Evolutionary conservation across 768 basidiomycete genomes (phyloP), one percentile per base, ranked within the genome.

Genomic region (Podaxis pistillaris): DNA sequence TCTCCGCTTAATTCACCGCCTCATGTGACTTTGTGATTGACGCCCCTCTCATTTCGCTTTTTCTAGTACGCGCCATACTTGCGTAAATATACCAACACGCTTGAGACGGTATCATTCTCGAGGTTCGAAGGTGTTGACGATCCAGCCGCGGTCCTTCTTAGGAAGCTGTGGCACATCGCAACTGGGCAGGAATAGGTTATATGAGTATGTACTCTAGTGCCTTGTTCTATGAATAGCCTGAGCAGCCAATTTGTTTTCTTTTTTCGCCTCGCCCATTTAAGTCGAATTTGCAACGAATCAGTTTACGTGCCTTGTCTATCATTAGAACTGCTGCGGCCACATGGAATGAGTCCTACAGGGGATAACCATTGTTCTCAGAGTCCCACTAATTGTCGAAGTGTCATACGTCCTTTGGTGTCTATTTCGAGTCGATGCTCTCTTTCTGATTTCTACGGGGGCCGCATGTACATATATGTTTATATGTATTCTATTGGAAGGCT

Each of bases 51-150:
- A 50, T 50, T 50, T 47, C 40, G 37, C 51, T 58, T 38, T 26
- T 56, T 36, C 17, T 64, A 94, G 92, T 94, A 93, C 66, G 84
- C 91, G 3, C 89, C 91, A 0, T 91, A 93, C 71, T 74, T 94
- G 58, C 85, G 88, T 56, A 90, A 83, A 64, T 92, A 91, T 70
- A 77, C 84, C 56, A 86, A 84, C 40, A 91, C 91, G 7, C 77
- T 94, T 26, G 80, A 83, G 60, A 81, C 86, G 0, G 83, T 92
- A 12, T 88, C 90, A 12, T 87, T 93, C 61, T 75, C 84, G 8
- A 85, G 81, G 67, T 82, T 91, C 44, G 83, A 89, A 15, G 80
- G 79, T 12, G 78, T 81, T 4, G 74, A 76, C 1, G 87, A 89
- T 67, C 81, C 86, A 17, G 84, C 84, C 41, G 84, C 77, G 0